Evolutionary conservation across 768 basidiomycete species (phyloP).

Genomic region (Tylopilus sp.): DNA sequence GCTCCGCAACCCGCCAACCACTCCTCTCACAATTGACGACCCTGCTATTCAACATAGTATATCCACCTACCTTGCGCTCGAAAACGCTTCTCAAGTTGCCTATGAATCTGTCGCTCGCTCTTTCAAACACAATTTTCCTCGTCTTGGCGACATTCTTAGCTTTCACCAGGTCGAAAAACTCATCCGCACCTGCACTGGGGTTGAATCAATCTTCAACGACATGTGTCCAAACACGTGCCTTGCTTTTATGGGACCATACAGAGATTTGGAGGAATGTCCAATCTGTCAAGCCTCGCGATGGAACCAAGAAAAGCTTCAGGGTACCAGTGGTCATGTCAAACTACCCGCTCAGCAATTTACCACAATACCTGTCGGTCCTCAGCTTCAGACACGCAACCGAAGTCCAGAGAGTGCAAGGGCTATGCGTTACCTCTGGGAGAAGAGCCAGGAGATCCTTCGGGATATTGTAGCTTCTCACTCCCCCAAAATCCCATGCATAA

Average conservation of each 20-base stretch:
- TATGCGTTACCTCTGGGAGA: neutral
- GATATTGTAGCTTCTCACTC: no score
- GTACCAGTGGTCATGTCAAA: conserved; percentile 2
- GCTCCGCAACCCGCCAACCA: neutral
- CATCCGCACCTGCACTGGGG: neutral
- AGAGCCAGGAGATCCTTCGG: no score
- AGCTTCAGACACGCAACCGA: conserved; percentile 7
- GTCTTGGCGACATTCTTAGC: neutral
- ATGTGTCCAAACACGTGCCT: neutral
- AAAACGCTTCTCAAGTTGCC: neutral
- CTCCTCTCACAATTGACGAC: neutral
- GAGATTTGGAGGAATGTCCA: conserved; percentile 20
- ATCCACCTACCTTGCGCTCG: neutral
- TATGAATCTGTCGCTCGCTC: neutral
- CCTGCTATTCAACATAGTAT: neutral
- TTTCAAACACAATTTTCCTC: neutral
- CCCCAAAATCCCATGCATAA: no score
- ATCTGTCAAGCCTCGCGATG: conserved; percentile 32
- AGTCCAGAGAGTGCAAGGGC: neutral
- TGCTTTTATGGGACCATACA: neutral
- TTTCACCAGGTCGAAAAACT: neutral
- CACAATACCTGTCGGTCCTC: no score
- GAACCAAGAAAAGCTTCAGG: conserved; percentile 6
- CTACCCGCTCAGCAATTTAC: no score
- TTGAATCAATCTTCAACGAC: neutral